phyloP scores from a whole-genome alignment of 2,329 filamentous ascomycete genomes.

The Tolypocladium album region DNA sequence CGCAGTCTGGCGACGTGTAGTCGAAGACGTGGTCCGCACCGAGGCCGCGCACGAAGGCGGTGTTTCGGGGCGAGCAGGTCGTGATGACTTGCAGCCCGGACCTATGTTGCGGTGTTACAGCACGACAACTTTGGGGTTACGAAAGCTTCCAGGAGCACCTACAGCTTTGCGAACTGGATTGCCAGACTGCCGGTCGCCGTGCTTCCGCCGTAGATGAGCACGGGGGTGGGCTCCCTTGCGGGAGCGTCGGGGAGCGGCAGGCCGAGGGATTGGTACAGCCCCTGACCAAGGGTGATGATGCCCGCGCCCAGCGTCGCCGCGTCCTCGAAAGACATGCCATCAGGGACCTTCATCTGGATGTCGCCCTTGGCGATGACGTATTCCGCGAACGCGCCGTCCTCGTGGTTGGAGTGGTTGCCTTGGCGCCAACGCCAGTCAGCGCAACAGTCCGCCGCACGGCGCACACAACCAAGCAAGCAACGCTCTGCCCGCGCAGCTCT shows the following conservation, averaged over 20 bases:
- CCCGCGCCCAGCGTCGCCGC: background rate
- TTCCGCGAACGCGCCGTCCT: background rate
- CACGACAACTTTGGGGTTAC: background rate
- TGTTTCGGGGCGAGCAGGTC: background rate
- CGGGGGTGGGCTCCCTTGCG: background rate
- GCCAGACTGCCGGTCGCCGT: background rate
- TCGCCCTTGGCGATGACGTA: background rate
- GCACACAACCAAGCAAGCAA: too few relatives aligned
- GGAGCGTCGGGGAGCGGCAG: background rate
- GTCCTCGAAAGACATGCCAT: background rate
- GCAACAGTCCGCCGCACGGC: background rate
- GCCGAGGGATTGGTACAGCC: background rate
- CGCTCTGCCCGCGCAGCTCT: too few relatives aligned
- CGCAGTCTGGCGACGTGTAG: background rate
- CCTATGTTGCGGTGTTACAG: background rate
- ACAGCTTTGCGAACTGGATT: background rate
- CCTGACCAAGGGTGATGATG: background rate
- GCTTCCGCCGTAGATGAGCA: background rate
- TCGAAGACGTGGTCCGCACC: background rate
- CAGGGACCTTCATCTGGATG: background rate
- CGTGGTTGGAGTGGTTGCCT: background rate
- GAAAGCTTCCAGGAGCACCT: background rate
- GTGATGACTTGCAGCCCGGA: background rate
- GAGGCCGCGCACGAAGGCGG: background rate
- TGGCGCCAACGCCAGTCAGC: background rate